phyloP scores from a whole-genome alignment of 148 eudicot genomes.

The Silene uniflora region DNA sequence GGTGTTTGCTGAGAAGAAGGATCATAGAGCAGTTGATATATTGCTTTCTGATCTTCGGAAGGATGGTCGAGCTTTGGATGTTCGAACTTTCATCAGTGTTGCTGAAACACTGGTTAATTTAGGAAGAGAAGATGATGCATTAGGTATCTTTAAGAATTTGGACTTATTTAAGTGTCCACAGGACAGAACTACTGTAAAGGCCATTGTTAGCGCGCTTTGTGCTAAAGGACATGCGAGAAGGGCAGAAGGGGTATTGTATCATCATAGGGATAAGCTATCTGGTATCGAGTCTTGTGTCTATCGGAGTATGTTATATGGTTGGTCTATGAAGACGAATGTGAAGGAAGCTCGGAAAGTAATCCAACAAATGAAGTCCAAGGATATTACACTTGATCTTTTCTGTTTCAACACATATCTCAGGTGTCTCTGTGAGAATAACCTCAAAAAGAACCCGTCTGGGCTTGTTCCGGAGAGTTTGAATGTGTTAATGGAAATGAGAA shows the following conservation, averaged over 20 bases:
- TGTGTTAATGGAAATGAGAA: conserved; percentile 60
- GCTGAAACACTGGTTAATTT: conserved; percentile 47
- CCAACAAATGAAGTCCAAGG: conserved; percentile 52
- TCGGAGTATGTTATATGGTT: conserved; percentile 50
- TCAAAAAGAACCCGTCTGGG: conserved; percentile 51
- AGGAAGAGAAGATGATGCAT: conserved; percentile 57
- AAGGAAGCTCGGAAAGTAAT: conserved; percentile 52
- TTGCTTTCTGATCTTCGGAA: conserved; percentile 43
- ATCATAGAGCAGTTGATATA: conserved; percentile 49
- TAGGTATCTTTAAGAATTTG: conserved; percentile 62
- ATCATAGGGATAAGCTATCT: conserved; percentile 47
- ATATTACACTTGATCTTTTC: conserved; percentile 45
- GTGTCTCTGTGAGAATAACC: conserved; percentile 56
- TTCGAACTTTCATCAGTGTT: conserved; percentile 39
- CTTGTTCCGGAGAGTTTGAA: conserved; percentile 63
- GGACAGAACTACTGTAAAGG: conserved; percentile 39
- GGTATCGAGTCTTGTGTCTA: conserved; percentile 46
- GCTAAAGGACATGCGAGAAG: conserved; percentile 51
- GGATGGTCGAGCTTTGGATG: conserved; percentile 46
- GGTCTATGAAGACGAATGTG: conserved; percentile 49
- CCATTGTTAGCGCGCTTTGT: conserved; percentile 54
- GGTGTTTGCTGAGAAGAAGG: conserved; percentile 49
- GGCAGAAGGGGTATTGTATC: conserved; percentile 54
- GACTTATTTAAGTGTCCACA: conserved; percentile 47
- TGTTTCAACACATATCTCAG: conserved; percentile 55